Base-by-base conservation (phyloP, 768 basidiomycete genomes). In the Amanita molliuscula region DNA sequence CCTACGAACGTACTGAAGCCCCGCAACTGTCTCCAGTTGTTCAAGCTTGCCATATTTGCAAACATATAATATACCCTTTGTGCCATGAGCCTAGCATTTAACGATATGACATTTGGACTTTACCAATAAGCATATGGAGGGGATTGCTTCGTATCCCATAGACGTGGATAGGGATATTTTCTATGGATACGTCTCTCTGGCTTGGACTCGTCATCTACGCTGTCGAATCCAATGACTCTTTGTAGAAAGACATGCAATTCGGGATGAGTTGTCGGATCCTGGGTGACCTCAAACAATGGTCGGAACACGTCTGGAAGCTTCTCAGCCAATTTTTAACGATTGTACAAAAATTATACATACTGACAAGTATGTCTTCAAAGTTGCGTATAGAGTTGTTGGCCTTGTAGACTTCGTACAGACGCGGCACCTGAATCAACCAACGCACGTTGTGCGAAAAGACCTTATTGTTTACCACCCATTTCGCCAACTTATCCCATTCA, bases 161-260 rank as follows among this genome's bases (percentile, higher is more conserved):
- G 69, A 35, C 78, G 75, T 2, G 96, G 94, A 55, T 86, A 90
- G 0, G 94, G 94, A 70, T 88, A 96, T 62, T 96, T 98, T 59
- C 84, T 86, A 61, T 96, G 87, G 40, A 96, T 82, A 23, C 96
- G 73, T 49, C 92, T 72, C 65, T 99, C 96, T 0, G 81, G 72
- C 67, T 97, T 98, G 2, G 89, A 93, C 67, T 99, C 96, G 58
- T 99, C 96, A 57, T 99, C 96, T 18, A 99, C 96, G n/a, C 86
- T 93, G 59, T 98, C 96, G 60, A 99, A 96, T 4, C 96, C 96
- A 46, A 98, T 66, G 5, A 98, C 93, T 4, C 96, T 83, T 65
- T 96, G 93, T 29, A 99, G 69, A 70, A 99, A 94, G 31, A 95
- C 74, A 61, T 98, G 95, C 9, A 99, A 74, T 59, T 98, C 94